phyloP scores from a whole-genome alignment of 2,329 filamentous ascomycete genomes.

The Pyrenophora tritici-repentis region DNA sequence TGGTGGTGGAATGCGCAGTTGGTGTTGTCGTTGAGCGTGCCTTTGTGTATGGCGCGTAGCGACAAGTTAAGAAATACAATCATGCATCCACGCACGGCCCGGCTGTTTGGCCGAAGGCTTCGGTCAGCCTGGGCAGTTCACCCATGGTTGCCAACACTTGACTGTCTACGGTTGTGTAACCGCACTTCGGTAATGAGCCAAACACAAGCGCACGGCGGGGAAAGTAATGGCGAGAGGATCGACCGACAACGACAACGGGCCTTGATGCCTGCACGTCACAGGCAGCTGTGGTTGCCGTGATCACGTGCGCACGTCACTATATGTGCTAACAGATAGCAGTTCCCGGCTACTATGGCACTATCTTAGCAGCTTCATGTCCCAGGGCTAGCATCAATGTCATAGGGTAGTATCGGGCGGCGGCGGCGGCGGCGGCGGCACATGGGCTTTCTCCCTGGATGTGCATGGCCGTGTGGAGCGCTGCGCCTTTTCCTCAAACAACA shows the following conservation, averaged over 20 bases:
- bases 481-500: constrained; percentile 31
- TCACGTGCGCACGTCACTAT: no score
- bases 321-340: no score
- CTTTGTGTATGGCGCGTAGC: constrained; percentile 1
- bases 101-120: constrained; percentile 15
- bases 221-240: background rate
- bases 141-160: background rate
- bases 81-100: constrained; percentile 7
- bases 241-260: no score
- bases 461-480: constrained; percentile 25
- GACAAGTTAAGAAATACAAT: constrained; percentile 13
- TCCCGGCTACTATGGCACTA: no score
- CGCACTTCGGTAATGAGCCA: background rate
- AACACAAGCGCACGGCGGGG: background rate
- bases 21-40: constrained; percentile 12
- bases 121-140: background rate
- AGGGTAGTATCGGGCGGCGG: no score
- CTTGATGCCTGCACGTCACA: no score
- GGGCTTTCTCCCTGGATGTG: constrained; percentile 9
- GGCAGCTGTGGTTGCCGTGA: no score
- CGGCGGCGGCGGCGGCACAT: constrained; percentile 3
- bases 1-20: constrained; percentile 31
- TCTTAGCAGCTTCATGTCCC: no score
- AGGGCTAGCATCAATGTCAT: no score
- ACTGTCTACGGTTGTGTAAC: constrained; percentile 1